phyloP scores from a whole-genome alignment of 331 rosid species.

The Malus hybrid region DNA sequence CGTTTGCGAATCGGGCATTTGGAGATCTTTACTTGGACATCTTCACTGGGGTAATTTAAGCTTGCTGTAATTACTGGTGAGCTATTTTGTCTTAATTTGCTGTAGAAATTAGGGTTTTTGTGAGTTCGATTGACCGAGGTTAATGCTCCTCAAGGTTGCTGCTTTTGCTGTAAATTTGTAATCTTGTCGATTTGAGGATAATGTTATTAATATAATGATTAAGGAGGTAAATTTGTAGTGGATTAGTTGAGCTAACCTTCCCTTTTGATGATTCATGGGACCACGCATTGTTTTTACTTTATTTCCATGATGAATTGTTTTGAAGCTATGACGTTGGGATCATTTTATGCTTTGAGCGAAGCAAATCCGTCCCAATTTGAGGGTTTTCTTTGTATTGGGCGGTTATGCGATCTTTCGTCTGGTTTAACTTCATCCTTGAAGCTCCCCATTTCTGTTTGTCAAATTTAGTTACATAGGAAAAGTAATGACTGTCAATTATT shows the following conservation, averaged over 20 bases:
- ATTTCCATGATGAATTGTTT: neutral
- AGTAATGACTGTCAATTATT: neutral
- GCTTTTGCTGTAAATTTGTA: neutral
- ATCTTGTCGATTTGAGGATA: neutral
- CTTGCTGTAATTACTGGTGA: slow-evolving; percentile 13
- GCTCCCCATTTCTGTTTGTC: neutral
- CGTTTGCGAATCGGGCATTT: slow-evolving; percentile 5
- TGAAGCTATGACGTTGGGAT: neutral
- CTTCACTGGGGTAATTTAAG: neutral
- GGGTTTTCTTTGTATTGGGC: neutral
- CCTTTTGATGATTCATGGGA: neutral
- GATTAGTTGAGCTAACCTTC: neutral
- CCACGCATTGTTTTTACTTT: neutral
- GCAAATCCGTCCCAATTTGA: neutral
- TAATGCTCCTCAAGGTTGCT: neutral
- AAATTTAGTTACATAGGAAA: neutral
- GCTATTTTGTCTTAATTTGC: neutral
- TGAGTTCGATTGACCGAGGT: neutral
- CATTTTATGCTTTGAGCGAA: neutral
- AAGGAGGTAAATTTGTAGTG: neutral
- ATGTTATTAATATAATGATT: neutral
- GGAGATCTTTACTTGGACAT: slow-evolving; percentile 16
- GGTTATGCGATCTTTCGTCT: neutral
- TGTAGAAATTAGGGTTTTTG: neutral
- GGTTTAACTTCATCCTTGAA: neutral